These are phyloP conservation scores for Mentha longifolia DNA, from an alignment of 257 asterid genomes.

Conservation along the genomic window DNA sequence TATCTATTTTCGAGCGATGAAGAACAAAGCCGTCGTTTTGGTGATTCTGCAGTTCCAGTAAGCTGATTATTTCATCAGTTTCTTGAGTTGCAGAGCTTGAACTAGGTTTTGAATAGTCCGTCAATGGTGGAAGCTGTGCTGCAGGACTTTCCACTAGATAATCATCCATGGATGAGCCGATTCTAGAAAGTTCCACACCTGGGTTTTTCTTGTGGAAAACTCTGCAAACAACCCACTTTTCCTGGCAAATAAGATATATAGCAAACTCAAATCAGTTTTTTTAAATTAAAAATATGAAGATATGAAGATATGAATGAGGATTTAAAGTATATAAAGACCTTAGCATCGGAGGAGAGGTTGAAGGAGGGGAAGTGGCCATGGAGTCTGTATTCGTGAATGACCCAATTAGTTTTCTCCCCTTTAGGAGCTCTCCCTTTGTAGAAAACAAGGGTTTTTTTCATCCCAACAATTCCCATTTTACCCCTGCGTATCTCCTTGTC, in stretches of 20 bases:
- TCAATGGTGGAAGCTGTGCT: neutral
- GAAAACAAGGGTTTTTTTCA: slow-evolving; percentile 79
- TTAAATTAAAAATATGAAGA: too few relatives aligned
- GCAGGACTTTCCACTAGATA: slow-evolving; percentile 14
- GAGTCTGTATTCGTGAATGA: slow-evolving; percentile 67
- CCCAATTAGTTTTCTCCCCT: slow-evolving; percentile 67
- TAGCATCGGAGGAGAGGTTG: slow-evolving; percentile 27
- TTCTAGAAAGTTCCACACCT: neutral
- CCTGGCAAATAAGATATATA: neutral
- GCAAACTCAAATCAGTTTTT: neutral
- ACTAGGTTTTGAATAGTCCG: slow-evolving; percentile 10
- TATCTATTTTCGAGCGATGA: neutral
- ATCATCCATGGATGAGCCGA: neutral
- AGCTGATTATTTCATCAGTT: neutral
- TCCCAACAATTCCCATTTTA: slow-evolving; percentile 48
- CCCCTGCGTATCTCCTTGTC: slow-evolving; percentile 29
- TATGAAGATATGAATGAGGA: too few relatives aligned
- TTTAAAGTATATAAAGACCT: neutral
- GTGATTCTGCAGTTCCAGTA: neutral
- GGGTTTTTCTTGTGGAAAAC: slow-evolving; percentile 27
- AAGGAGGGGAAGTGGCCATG: slow-evolving; percentile 41
- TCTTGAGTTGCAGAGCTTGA: neutral
- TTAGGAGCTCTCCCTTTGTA: slow-evolving; percentile 77
- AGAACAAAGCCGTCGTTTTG: neutral
- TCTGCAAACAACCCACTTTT: slow-evolving; percentile 36